Evolutionary conservation across 768 basidiomycete species (phyloP).

Genomic region (Neoboletus brunneissimus): DNA sequence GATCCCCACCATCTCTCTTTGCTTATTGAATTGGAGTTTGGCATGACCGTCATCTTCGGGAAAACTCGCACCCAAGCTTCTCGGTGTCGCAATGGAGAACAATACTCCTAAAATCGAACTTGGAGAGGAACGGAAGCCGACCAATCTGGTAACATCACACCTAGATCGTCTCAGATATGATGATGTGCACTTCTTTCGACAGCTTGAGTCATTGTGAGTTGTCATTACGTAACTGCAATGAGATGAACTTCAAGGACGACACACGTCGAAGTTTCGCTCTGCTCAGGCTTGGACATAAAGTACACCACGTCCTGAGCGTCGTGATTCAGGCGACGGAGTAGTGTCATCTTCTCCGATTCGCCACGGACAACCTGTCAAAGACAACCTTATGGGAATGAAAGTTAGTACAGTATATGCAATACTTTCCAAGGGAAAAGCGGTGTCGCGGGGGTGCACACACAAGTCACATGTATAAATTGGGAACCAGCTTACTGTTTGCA

Average conservation of each 20-base stretch:
- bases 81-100: not conserved
- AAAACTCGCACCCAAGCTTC: not conserved
- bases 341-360: conserved; percentile 6
- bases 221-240: not conserved
- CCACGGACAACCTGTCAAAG: conserved; percentile 9
- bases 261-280: not conserved
- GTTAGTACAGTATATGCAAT: not conserved
- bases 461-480: not conserved
- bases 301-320: not conserved
- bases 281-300: not conserved
- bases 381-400: conserved; percentile 9
- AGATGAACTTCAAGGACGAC: not conserved
- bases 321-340: not conserved
- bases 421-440: not conserved
- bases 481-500: not conserved
- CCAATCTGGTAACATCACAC: conserved; percentile 9
- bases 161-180: conserved; percentile 5
- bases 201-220: conserved; percentile 1
- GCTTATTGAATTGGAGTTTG: conserved; percentile 2
- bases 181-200: not conserved
- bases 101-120: conserved; percentile 4
- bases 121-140: not conserved
- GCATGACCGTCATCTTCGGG: conserved; percentile 5
- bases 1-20: not conserved
- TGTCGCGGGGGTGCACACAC: not conserved